Base-by-base conservation (phyloP, 129 eudicot species). In the Solidago caesia region DNA sequence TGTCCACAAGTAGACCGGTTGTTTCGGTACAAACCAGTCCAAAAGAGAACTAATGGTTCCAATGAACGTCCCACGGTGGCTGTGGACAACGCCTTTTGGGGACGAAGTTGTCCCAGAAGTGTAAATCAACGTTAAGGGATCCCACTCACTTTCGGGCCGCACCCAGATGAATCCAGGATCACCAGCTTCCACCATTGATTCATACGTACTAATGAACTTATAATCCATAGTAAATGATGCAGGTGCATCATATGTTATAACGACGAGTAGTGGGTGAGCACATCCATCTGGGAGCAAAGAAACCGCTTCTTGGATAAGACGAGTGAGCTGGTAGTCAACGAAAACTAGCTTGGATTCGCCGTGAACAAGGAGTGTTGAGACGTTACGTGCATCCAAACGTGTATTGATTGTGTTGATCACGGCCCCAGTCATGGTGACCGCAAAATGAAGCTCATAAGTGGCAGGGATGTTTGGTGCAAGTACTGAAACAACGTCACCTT, bases 381-480 rank as follows among this genome's bases (percentile, higher is more conserved):
- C 12, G 6, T 47, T 74, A 6, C 75, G 84, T 1, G 84, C 75
- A 60, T 80, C 84, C 29, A 80, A 74, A 12, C 79, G 83, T 6
- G 80, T 67, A n/a, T 80, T 80, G 2, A 80, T 80, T 25, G 84
- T 74, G 80, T 80, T 80, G 26, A 80, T 48, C 11, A 80, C 25
- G 3, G 80, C 80, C 14, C 80, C 84, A 45, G 75, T 14, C 84
- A 80, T 80, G 70, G 84, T 10, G 64, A 44, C 52, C 2, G 75
- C 84, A 4, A 46, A 80, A 42, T 80, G 84, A 43, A 80, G 84
- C 75, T 80, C 84, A 21, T 80, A 80, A 63, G 77, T 25, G 16
- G 97, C 97, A 27, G 97, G 95, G 51, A 83, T 77, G 61, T 91
- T 91, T 45, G 97, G 95, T 3, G 95, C 95, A 65, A 88, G 71